phyloP scores from a whole-genome alignment of 177 flowering plant genomes.

The Vitis hybrid region DNA sequence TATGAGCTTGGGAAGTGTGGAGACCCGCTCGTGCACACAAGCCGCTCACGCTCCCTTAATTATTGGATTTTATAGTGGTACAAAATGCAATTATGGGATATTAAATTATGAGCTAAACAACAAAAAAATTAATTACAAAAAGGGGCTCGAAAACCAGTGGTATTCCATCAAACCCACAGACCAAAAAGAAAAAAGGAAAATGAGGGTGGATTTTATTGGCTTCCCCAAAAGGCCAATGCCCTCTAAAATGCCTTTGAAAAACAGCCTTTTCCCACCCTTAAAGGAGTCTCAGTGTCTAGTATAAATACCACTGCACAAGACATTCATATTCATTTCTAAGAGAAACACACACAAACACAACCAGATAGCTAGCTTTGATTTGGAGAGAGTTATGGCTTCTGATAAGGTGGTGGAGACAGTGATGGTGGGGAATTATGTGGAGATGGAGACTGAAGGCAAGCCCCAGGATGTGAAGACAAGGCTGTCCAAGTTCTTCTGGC shows the following conservation, averaged over 20 bases:
- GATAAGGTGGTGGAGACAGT: conserved; percentile 86
- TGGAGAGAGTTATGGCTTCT: conserved; percentile 34
- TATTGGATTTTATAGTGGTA: conserved; percentile 1
- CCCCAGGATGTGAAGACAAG: conserved; percentile 49
- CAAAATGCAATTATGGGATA: neutral
- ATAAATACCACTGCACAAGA: conserved; percentile 28
- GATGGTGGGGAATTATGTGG: conserved; percentile 83
- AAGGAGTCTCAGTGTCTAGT: conserved; percentile 20
- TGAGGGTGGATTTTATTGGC: conserved; percentile 20
- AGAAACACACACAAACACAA: neutral
- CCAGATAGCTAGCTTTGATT: neutral
- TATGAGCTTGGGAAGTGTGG: conserved; percentile 29
- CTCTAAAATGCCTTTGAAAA: conserved; percentile 22
- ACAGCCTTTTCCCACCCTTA: conserved; percentile 26
- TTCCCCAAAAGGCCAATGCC: conserved; percentile 25
- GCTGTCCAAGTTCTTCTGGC: conserved; percentile 79
- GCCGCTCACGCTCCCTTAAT: conserved; percentile 38
- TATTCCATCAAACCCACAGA: conserved; percentile 22
- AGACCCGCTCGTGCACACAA: conserved; percentile 58
- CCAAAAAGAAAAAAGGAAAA: neutral
- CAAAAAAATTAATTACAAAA: conserved; percentile 19
- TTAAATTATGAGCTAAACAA: conserved; percentile 17
- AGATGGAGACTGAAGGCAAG: conserved; percentile 81
- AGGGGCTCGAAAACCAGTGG: conserved; percentile 19
- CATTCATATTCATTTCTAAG: conserved; percentile 13